Conservation (phyloP, 2,329 filamentous ascomycete species). For the Leptodontidium sp. region DNA sequence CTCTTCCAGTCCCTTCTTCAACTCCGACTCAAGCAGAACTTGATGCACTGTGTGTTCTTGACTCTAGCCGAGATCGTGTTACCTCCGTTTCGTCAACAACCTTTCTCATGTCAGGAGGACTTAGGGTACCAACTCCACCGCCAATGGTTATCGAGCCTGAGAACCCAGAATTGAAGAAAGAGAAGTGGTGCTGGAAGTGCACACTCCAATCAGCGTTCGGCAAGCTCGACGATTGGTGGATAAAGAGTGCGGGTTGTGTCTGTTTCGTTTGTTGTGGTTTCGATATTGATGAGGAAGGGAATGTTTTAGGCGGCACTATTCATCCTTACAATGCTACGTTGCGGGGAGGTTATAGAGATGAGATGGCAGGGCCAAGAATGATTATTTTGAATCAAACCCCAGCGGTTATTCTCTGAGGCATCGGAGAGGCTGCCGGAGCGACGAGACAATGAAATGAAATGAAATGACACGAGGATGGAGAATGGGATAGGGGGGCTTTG, state of each 20-base stretch:
- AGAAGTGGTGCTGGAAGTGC: constrained; percentile 43
- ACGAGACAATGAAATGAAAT: neutral
- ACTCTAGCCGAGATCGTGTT: constrained; percentile 7
- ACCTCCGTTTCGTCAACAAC: constrained; percentile 33
- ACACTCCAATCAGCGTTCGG: constrained; percentile 34
- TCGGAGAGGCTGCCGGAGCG: neutral
- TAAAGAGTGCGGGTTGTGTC: constrained; percentile 30
- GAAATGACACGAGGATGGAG: neutral
- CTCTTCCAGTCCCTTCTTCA: neutral
- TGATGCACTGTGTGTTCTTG: constrained; percentile 7
- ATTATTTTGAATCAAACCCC: constrained; percentile 16
- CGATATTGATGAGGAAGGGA: constrained; percentile 37
- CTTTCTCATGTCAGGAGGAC: constrained; percentile 32
- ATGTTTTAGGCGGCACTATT: neutral
- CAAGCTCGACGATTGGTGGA: constrained; percentile 38
- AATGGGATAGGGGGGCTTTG: neutral
- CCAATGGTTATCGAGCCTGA: neutral
- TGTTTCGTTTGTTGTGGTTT: constrained; percentile 43
- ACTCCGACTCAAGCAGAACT: constrained; percentile 6
- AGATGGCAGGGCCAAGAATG: constrained; percentile 11
- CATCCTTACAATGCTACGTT: constrained; percentile 3
- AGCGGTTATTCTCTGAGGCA: neutral
- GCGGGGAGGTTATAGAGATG: neutral
- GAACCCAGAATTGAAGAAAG: neutral
- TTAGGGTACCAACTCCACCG: constrained; percentile 12